Evolutionary conservation across 1,284 basidiomycete genomes (phyloP), one percentile per base, ranked within the genome.

Genomic region (Ceratobasidium sp.): DNA sequence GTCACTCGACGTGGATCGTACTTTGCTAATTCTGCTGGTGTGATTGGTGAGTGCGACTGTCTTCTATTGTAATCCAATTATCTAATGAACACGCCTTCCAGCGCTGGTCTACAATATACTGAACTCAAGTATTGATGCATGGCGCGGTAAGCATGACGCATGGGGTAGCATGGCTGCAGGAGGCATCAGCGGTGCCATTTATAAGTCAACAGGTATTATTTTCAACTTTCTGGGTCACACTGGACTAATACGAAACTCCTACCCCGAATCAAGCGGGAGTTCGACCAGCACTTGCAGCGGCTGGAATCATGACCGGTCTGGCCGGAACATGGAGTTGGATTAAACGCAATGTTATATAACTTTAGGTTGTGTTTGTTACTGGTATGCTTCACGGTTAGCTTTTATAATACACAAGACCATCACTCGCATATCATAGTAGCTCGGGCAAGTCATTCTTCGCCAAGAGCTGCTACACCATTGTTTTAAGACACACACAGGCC

Each of bases 21-120:
- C 84, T 91, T 98, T 82, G 98, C 96, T 79, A 99, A 99, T 86
- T 98, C 95, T 80, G 94, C 96, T 80, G 98, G 98, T 82, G 94
- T 98, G 76, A 85, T 99, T 77, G 97, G 96, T 98, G 79, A 76
- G 85, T 81, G 41, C 30, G 32, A 63, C 43, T 61, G 32, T 38
- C 26, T 58, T 26, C 46, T 14, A 44, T 41, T 13, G 13, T 30
- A 32, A 6, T 30, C 26, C 38, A 32, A 21, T 38, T 23, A 32
- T 38, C 38, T 38, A 54, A 30, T 9, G n/a, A 13, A 14, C 73
- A 13, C 28, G 21, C 47, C 11, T 41, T 30, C 66, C 47, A 95
- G 96, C 97, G 73, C 89, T 99, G 80, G 90, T 94, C 77, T 99
- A 99, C 86, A 99, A 99, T 83, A 90, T 91, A 76, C 88, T 97